phyloP scores from a whole-genome alignment of 768 basidiomycete species.

The Suillus occidentalis region DNA sequence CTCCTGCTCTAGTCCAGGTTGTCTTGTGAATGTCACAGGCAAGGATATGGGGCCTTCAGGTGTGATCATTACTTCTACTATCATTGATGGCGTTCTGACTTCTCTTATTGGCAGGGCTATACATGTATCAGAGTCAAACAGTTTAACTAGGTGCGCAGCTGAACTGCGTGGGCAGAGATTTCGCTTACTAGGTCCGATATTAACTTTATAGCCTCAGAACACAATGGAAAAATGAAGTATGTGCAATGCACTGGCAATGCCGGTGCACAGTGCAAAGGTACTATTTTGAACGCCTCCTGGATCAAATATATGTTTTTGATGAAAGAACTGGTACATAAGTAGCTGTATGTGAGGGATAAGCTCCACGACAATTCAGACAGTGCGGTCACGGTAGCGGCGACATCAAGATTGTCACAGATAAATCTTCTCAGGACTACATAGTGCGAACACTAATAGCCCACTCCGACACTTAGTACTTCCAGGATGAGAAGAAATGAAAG shows the following conservation, averaged over 20 bases:
- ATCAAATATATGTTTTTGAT: background rate
- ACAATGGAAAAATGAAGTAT: background rate
- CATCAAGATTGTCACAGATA: too few relatives aligned
- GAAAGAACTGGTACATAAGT: background rate
- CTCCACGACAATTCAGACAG: too few relatives aligned
- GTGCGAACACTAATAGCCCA: too few relatives aligned
- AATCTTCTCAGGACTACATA: too few relatives aligned
- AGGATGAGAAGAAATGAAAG: too few relatives aligned
- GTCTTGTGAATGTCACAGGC: conserved; percentile 1
- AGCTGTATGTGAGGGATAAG: background rate
- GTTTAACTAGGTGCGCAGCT: background rate
- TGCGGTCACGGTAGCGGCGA: too few relatives aligned
- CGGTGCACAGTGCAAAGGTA: background rate
- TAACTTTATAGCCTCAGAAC: background rate
- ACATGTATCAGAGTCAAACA: background rate
- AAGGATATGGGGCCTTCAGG: background rate
- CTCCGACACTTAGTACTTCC: too few relatives aligned
- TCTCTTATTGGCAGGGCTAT: background rate
- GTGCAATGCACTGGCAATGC: too few relatives aligned
- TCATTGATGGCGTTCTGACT: background rate
- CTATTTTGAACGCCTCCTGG: background rate
- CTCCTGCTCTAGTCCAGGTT: conserved; percentile 4
- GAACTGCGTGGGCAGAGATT: background rate
- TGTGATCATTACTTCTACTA: background rate
- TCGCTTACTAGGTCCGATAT: background rate